Evolutionary conservation across 129 eudicot genomes (phyloP).

Genomic region (Centrapalus pauciflorus): DNA sequence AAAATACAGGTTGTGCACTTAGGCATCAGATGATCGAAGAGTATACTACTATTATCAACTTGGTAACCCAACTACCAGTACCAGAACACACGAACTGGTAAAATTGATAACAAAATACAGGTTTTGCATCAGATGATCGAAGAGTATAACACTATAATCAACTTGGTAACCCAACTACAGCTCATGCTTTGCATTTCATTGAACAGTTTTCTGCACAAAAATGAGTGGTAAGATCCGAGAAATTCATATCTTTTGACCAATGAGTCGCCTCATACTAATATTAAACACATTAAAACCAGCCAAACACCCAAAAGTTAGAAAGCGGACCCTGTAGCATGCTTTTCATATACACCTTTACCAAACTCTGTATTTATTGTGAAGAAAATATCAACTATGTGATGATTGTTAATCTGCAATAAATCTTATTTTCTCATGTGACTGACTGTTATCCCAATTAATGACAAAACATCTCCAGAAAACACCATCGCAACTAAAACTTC

Average conservation of each 20-base stretch:
- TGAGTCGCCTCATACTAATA: neutral
- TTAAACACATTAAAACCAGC: slow-evolving; percentile 11
- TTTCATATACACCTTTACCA: neutral
- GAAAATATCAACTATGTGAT: slow-evolving; percentile 6
- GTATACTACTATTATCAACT: neutral
- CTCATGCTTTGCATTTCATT: neutral
- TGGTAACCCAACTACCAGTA: neutral
- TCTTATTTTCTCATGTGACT: neutral
- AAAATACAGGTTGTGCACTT: neutral
- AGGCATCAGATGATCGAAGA: neutral
- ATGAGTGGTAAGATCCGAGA: neutral
- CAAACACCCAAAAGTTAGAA: slow-evolving; percentile 1
- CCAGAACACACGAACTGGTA: slow-evolving; percentile 2
- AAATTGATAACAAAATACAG: slow-evolving; percentile 2
- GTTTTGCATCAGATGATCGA: neutral
- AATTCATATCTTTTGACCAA: neutral
- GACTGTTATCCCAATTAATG: neutral
- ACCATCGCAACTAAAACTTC: slow-evolving; percentile 3
- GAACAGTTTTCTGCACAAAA: neutral
- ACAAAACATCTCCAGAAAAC: slow-evolving; percentile 10
- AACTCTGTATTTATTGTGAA: neutral
- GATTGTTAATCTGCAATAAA: slow-evolving; percentile 4
- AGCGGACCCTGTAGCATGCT: neutral
- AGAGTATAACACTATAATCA: neutral
- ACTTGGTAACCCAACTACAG: neutral